Percentiles rank a stretch among this genome's conserved stretches.
Evolutionary conservation across 805 yeast species (phyloP).

Genomic region (Isabelozyma pseudorhagii): DNA sequence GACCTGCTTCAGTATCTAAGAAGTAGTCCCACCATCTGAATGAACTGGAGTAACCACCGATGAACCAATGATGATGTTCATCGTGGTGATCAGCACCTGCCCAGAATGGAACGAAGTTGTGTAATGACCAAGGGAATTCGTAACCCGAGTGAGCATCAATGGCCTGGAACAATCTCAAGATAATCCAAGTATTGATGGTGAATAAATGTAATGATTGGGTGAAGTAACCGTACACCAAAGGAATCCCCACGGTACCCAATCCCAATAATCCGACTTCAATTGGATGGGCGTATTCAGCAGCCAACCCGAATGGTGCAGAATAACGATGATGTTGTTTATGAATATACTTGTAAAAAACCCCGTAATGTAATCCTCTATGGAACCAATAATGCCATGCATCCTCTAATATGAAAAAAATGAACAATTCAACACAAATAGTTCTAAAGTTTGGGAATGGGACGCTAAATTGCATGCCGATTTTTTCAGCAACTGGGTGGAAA

Average conservation of each 20-base stretch:
- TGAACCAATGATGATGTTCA: slow-evolving; percentile 57
- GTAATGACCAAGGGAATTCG: slow-evolving; percentile 61
- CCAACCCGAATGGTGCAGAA: slow-evolving; percentile 60
- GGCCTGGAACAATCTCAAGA: slow-evolving; percentile 53
- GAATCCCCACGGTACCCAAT: slow-evolving; percentile 59
- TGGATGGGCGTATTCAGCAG: slow-evolving; percentile 64
- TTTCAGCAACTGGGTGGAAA: slow-evolving; percentile 54
- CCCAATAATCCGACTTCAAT: slow-evolving; percentile 56
- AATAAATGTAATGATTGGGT: slow-evolving; percentile 49
- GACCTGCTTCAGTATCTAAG: slow-evolving; percentile 56
- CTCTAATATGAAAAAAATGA: slow-evolving; percentile 50
- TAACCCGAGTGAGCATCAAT: slow-evolving; percentile 62
- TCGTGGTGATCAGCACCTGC: slow-evolving; percentile 67
- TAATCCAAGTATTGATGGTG: slow-evolving; percentile 52
- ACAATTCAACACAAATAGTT: slow-evolving; percentile 43
- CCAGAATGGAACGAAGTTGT: slow-evolving; percentile 58
- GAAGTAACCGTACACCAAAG: slow-evolving; percentile 49
- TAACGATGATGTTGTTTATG: slow-evolving; percentile 61
- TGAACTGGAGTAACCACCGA: slow-evolving; percentile 56
- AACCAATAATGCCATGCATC: slow-evolving; percentile 63
- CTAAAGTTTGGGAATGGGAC: slow-evolving; percentile 52
- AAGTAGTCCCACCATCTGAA: slow-evolving; percentile 58
- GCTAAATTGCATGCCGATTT: slow-evolving; percentile 44
- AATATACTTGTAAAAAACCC: slow-evolving; percentile 53
- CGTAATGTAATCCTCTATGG: slow-evolving; percentile 54